These are phyloP conservation scores for Trichophyton equinum DNA, from an alignment of 2,329 filamentous ascomycete genomes.

Conservation along the genomic window DNA sequence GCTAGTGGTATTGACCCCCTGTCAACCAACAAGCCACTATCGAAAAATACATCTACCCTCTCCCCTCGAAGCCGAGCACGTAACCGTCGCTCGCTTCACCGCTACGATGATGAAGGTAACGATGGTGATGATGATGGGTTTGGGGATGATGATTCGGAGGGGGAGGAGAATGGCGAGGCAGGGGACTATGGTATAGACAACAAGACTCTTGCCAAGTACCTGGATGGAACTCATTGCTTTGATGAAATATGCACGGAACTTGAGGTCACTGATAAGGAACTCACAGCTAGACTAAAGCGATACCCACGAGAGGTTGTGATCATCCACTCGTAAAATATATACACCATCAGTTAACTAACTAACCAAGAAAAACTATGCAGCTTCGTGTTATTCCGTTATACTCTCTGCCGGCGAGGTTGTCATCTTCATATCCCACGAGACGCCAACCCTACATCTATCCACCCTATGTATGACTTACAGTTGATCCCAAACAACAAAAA, in stretches of 20 bases:
- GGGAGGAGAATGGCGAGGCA: constrained; percentile 5
- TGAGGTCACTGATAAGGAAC: constrained; percentile 36
- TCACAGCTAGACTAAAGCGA: constrained; percentile 32
- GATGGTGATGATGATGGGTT: constrained; percentile 7
- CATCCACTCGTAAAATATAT: constrained; percentile 30
- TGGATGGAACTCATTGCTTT: constrained; percentile 39
- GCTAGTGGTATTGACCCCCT: constrained; percentile 7
- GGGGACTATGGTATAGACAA: constrained; percentile 25
- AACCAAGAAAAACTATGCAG: not conserved
- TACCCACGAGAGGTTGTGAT: constrained; percentile 35
- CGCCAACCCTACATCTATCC: not conserved
- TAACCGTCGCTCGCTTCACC: not conserved
- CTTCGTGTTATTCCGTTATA: not conserved
- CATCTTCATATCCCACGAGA: not conserved
- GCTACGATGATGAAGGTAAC: not conserved
- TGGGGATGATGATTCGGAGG: constrained; percentile 9
- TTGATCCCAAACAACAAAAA: not conserved
- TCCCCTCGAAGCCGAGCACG: not conserved
- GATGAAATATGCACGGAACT: constrained; percentile 41
- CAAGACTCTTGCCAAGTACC: constrained; percentile 28
- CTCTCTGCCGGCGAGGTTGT: not conserved
- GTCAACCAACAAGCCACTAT: not conserved
- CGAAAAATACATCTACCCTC: not conserved
- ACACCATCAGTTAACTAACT: too few species aligned
- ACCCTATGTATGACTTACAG: not conserved